Evolutionary conservation across 345 rosid genomes (phyloP).

Genomic region (Gossypium herbaceum): DNA sequence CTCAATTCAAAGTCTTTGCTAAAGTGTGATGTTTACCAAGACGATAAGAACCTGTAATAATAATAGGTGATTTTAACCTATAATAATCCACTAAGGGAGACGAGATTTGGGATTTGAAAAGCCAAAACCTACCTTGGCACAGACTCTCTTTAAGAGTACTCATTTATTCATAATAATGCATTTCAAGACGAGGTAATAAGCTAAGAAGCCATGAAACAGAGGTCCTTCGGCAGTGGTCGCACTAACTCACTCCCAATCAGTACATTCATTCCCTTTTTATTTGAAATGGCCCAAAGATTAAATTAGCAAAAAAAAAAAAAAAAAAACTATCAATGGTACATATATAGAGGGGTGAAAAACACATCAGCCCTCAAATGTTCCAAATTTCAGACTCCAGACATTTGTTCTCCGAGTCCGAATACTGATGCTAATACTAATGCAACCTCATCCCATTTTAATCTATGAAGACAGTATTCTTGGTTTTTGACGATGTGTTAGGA

Average conservation of each 20-base stretch:
- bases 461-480: constrained; percentile 7
- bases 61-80: not conserved
- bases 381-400: not conserved
- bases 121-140: not conserved
- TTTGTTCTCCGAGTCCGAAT: not conserved
- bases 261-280: not conserved
- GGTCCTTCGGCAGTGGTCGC: too few relatives aligned
- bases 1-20: not conserved
- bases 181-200: not conserved
- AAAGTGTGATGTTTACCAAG: not conserved
- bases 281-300: not conserved
- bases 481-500: not conserved
- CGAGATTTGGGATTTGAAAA: not conserved
- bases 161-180: not conserved
- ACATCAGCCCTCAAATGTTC: not conserved
- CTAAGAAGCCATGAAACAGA: too few relatives aligned
- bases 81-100: not conserved
- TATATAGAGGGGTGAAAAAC: not conserved
- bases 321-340: not conserved
- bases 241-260: not conserved
- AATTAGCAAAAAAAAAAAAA: not conserved
- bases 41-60: not conserved
- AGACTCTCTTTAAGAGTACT: too few relatives aligned
- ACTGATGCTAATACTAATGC: not conserved
- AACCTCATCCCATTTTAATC: constrained; percentile 1